A percentile compares a stretch with the other conserved stretches of the same genome.
These are phyloP conservation scores for Biscogniauxia marginata DNA, from an alignment of 2,329 filamentous ascomycete species.

Conservation along the genomic window DNA sequence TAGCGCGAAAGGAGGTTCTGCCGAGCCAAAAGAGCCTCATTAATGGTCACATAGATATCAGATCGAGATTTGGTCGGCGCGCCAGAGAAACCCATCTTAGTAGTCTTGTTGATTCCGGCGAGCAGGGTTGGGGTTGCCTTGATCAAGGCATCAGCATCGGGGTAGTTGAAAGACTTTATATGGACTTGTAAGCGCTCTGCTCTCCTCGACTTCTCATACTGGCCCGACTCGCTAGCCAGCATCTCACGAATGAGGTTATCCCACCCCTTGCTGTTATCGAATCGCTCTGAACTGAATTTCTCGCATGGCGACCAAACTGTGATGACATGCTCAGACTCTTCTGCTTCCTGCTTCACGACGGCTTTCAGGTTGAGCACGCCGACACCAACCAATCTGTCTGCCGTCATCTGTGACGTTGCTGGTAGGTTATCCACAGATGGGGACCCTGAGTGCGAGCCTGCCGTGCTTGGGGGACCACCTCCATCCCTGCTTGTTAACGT, in stretches of 20 bases:
- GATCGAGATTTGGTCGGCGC: slow-evolving; percentile 85
- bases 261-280: slow-evolving; percentile 64
- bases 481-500: slow-evolving; percentile 46
- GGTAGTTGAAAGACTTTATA: slow-evolving; percentile 72
- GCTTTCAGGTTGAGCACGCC: slow-evolving; percentile 75
- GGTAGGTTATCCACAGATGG: slow-evolving; percentile 35
- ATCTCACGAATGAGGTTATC: slow-evolving; percentile 71
- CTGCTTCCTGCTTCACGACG: slow-evolving; percentile 67
- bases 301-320: slow-evolving; percentile 71
- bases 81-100: slow-evolving; percentile 90
- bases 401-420: slow-evolving; percentile 41
- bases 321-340: slow-evolving; percentile 73
- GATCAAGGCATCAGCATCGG: slow-evolving; percentile 77
- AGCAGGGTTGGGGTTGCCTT: slow-evolving; percentile 85
- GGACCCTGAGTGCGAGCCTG: slow-evolving; percentile 47
- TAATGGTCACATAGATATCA: slow-evolving; percentile 90
- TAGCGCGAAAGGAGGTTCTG: slow-evolving; percentile 69
- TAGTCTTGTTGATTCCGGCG: slow-evolving; percentile 76
- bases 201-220: slow-evolving; percentile 69
- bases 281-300: slow-evolving; percentile 53
- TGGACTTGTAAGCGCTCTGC: slow-evolving; percentile 79
- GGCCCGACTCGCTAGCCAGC: slow-evolving; percentile 69
- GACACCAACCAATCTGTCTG: slow-evolving; percentile 71
- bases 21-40: slow-evolving; percentile 73
- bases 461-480: slow-evolving; percentile 50